Percentiles rank a stretch among this genome's conserved stretches.
These are phyloP conservation scores for Alectoria sarmentosa DNA, from an alignment of 495 filamentous ascomycete genomes.

Conservation along the genomic window DNA sequence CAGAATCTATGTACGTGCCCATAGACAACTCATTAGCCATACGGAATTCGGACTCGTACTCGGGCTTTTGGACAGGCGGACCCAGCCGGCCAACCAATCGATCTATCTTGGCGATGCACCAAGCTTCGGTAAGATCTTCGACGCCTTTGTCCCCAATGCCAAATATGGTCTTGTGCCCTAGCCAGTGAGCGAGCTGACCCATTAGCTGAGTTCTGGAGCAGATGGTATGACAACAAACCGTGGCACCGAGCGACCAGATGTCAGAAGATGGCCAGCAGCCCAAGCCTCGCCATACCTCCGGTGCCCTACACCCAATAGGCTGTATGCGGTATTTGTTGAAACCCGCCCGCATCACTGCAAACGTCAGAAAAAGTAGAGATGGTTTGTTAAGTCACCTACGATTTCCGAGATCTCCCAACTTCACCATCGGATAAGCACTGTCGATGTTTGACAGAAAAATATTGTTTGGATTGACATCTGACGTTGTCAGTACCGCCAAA, in stretches of 20 bases:
- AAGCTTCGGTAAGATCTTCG: constrained; percentile 25
- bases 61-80: constrained; percentile 20
- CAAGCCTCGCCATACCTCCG: constrained; percentile 30
- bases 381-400: constrained; percentile 19
- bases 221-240: constrained; percentile 20
- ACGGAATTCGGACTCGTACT: constrained; percentile 24
- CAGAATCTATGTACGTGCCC: constrained; percentile 15
- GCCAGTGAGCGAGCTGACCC: constrained; percentile 13
- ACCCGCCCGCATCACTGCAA: constrained; percentile 25
- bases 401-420: constrained; percentile 29
- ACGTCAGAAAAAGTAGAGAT: constrained; percentile 15
- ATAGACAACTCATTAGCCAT: constrained; percentile 21
- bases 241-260: constrained; percentile 29
- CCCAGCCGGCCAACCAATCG: constrained; percentile 25
- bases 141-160: constrained; percentile 25
- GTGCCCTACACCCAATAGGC: constrained; percentile 25
- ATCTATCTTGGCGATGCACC: constrained; percentile 28
- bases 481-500: not conserved
- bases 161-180: constrained; percentile 19
- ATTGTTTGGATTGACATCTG: constrained; percentile 29
- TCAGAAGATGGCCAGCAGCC: constrained; percentile 28
- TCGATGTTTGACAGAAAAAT: constrained; percentile 24
- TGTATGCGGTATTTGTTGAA: constrained; percentile 27
- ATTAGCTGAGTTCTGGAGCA: constrained; percentile 13
- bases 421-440: constrained; percentile 24